These are phyloP conservation scores for Paramecium primaurelia DNA, from an alignment of 73 alveolate species.

Conservation along the genomic window DNA sequence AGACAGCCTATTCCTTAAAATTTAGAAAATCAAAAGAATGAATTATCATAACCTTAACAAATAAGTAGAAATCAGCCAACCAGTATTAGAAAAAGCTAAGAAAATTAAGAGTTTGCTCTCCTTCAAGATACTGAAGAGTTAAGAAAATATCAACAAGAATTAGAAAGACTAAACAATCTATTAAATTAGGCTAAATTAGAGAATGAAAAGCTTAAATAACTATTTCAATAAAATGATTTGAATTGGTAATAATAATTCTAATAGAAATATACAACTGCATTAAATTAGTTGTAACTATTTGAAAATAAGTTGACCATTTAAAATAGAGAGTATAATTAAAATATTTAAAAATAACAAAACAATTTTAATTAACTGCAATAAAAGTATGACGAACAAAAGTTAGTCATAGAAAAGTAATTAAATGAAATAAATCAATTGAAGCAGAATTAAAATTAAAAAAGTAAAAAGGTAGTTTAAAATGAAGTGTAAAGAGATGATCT, in stretches of 20 bases:
- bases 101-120: not conserved
- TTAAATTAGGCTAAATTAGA: not conserved
- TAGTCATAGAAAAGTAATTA: not conserved
- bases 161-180: not conserved
- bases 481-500: not conserved
- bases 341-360: not conserved
- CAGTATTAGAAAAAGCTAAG: not conserved
- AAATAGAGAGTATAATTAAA: not conserved
- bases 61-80: not conserved
- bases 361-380: not conserved
- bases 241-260: conserved; percentile 4
- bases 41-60: not conserved
- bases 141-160: not conserved
- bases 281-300: not conserved
- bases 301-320: not conserved
- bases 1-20: not conserved
- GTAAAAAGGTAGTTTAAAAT: not conserved
- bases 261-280: not conserved
- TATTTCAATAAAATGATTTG: not conserved
- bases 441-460: not conserved
- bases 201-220: not conserved
- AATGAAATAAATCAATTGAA: not conserved
- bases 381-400: not conserved
- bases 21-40: not conserved
- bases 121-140: not conserved